Percentiles rank a stretch among this genome's conserved stretches.
Evolutionary conservation across 768 basidiomycete species (phyloP).

Genomic region (Strobilomyces confusus): DNA sequence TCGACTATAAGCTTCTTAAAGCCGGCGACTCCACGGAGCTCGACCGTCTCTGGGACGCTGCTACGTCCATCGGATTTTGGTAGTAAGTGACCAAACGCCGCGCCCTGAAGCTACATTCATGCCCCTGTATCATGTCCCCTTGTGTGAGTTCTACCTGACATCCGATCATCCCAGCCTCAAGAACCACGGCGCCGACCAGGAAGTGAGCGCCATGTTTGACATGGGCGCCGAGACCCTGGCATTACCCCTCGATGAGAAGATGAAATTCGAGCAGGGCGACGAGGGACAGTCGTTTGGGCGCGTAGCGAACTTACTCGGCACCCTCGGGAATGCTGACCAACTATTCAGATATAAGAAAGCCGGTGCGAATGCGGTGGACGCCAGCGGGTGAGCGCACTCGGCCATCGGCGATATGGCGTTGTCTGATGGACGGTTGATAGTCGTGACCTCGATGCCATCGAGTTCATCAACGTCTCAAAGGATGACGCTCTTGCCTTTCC

Average conservation of each 20-base stretch:
- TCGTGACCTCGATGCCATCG: slow-evolving; percentile 43
- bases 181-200: slow-evolving; percentile 39
- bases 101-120: background rate
- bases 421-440: background rate
- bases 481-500: slow-evolving; percentile 68
- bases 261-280: slow-evolving; percentile 42
- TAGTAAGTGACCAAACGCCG: slow-evolving; percentile 36
- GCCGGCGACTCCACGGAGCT: slow-evolving; percentile 36
- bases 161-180: slow-evolving; percentile 31
- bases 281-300: slow-evolving; percentile 39
- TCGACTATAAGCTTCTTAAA: slow-evolving; percentile 41
- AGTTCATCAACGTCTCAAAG: slow-evolving; percentile 66
- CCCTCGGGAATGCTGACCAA: background rate
- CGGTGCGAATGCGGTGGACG: slow-evolving; percentile 61
- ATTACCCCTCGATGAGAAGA: slow-evolving; percentile 39
- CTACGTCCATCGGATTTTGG: slow-evolving; percentile 50
- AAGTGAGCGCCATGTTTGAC: slow-evolving; percentile 38
- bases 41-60: slow-evolving; percentile 43
- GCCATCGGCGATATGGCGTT: background rate
- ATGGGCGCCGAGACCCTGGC: slow-evolving; percentile 40
- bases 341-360: slow-evolving; percentile 51
- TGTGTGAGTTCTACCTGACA: background rate
- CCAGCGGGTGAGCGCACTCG: slow-evolving; percentile 38
- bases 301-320: background rate
- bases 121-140: background rate